Percentiles rank a stretch among this genome's conserved stretches.
phyloP scores from a whole-genome alignment of 352 stramenopile genomes.

The Elongisporangium undulatum region DNA sequence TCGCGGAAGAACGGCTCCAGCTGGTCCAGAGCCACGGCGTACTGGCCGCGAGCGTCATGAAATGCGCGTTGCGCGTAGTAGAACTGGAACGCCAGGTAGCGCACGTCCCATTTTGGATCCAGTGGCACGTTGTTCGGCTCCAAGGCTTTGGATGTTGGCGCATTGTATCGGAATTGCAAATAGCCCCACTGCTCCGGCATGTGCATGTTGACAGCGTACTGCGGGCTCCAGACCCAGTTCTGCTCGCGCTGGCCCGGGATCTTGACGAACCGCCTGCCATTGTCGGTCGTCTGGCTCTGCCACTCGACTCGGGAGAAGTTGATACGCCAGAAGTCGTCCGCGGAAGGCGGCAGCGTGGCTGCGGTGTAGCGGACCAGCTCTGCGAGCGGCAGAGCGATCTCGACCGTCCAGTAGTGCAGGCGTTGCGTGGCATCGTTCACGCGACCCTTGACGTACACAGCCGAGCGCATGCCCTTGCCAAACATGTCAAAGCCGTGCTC shows the following conservation, averaged over 20 bases:
- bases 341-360: constrained; percentile 26
- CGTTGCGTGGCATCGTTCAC: constrained; percentile 58
- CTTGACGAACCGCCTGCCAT: constrained; percentile 43
- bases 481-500: constrained; percentile 68
- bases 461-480: constrained; percentile 30
- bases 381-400: constrained; percentile 71
- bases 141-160: constrained; percentile 11
- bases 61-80: constrained; percentile 65
- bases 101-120: constrained; percentile 43
- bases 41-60: constrained; percentile 18
- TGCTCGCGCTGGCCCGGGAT: constrained; percentile 33
- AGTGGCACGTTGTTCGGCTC: constrained; percentile 13
- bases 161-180: constrained; percentile 64
- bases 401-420: constrained; percentile 75
- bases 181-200: constrained; percentile 88
- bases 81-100: constrained; percentile 53
- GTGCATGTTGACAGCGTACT: constrained; percentile 86
- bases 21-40: constrained; percentile 19
- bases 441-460: constrained; percentile 48
- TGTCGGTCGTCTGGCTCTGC: constrained; percentile 24
- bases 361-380: constrained; percentile 42
- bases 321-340: constrained; percentile 64
- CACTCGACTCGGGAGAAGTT: constrained; percentile 90
- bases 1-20: constrained; percentile 27
- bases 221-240: constrained; percentile 89